phyloP scores from a whole-genome alignment of 148 eudicot genomes.

The Rhododendron mucronatum region DNA sequence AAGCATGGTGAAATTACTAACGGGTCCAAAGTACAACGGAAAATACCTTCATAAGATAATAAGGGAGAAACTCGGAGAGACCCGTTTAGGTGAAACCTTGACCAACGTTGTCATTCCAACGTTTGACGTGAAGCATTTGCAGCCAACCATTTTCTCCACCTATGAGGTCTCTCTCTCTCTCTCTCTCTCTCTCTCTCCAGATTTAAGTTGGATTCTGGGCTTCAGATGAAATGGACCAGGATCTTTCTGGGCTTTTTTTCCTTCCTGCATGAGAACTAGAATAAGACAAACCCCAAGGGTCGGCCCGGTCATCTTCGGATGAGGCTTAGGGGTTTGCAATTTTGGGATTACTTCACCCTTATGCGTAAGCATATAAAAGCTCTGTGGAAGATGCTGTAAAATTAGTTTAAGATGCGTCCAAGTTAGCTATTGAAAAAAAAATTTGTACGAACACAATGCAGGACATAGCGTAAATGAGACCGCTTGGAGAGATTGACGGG shows the following conservation, averaged over 20 bases:
- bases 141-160: conserved; percentile 20
- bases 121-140: conserved; percentile 14
- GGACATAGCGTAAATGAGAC: too few relatives aligned
- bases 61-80: conserved; percentile 7
- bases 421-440: too few relatives aligned
- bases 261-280: not conserved
- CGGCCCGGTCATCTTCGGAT: too few relatives aligned
- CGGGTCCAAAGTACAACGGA: conserved; percentile 20
- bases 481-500: too few relatives aligned
- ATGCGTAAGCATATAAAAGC: too few relatives aligned
- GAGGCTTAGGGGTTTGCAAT: too few relatives aligned
- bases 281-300: too few relatives aligned
- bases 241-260: not conserved
- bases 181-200: not conserved
- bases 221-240: not conserved
- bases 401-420: too few relatives aligned
- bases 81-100: conserved; percentile 9
- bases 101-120: conserved; percentile 19
- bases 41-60: conserved; percentile 10
- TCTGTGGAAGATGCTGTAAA: too few relatives aligned
- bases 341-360: too few relatives aligned
- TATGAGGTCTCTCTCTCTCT: conserved; percentile 14
- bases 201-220: not conserved
- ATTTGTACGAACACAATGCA: too few relatives aligned
- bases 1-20: not conserved